Evolutionary conservation across 2,329 filamentous ascomycete species (phyloP), one percentile per base, ranked within the genome.

Genomic region (Paradendryphiella salina): DNA sequence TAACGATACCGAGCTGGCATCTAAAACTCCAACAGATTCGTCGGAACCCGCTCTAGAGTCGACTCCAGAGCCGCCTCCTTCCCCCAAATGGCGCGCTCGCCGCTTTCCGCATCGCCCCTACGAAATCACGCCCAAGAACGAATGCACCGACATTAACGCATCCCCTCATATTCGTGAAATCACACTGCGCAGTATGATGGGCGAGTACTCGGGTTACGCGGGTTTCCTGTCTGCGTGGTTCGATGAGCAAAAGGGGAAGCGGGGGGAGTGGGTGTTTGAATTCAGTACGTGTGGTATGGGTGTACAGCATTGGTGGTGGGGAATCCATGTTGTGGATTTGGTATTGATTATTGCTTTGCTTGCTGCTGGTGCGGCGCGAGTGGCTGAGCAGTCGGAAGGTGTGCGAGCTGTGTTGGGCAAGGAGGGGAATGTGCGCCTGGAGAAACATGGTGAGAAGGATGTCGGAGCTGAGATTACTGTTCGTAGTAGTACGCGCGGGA

Each of bases 121-220:
- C 36, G 53, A 57, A 11, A 67, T 71, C 4, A 61, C 82, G 2
- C 83, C 46, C 7, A 17, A 46, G 6, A 42, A 47, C 10, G 14
- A 43, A 13, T 67, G 65, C 38, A 60, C 56, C 1, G 28, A 34
- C 23, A 61, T 67, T 13, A 43, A 37, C 14, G 38, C n/a, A 17
- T 48, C 54, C 0, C 66, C 87, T 0, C 87, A 87, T 0, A 78
- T 96, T 5, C 81, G 93, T 21, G 94, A 99, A 74, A 85, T 97
- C 58, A 99, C 94, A 0, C 88, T 99, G 2, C 85, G 92, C 52
- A 96, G 90, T 73, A 97, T 99, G 91, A 99, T 99, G 94, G 94
- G 94, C 48, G 89, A 89, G 49, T 99, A 88, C 73, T 87, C 85
- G n/a, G 94, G 94, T 15, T 94, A 96, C 69, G 90, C 91, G 0